Conservation (phyloP, 352 stramenopile genomes). For the Globisporangium paddicum region DNA sequence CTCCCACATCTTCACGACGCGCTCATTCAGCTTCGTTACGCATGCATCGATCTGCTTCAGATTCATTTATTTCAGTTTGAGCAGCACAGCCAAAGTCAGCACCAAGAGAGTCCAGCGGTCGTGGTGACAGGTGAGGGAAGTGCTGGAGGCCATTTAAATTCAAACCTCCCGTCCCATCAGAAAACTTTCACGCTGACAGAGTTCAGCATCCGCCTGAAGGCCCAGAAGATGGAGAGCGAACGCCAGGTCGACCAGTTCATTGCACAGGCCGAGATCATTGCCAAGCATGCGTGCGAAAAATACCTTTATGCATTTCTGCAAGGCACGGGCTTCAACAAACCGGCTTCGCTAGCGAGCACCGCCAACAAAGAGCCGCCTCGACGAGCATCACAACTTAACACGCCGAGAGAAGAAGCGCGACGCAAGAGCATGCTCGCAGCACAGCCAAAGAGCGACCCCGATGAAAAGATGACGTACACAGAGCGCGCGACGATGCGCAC, state of each 20-base stretch:
- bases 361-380: not conserved
- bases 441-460: slow-evolving; percentile 14
- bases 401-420: slow-evolving; percentile 10
- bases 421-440: slow-evolving; percentile 17
- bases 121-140: too few species aligned
- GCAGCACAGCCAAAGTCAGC: not conserved
- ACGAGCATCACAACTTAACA: slow-evolving; percentile 6
- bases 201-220: slow-evolving; percentile 72
- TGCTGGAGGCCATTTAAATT: not conserved
- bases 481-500: slow-evolving; percentile 88
- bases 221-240: slow-evolving; percentile 62
- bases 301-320: slow-evolving; percentile 55
- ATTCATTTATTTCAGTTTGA: slow-evolving; percentile 47
- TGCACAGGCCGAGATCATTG: slow-evolving; percentile 41
- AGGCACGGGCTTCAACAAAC: slow-evolving; percentile 50
- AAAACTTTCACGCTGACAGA: slow-evolving; percentile 78
- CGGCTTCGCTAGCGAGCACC: not conserved
- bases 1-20: slow-evolving; percentile 77
- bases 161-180: slow-evolving; percentile 1
- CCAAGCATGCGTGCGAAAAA: slow-evolving; percentile 60
- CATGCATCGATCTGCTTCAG: slow-evolving; percentile 47
- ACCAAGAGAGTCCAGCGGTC: not conserved
- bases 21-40: slow-evolving; percentile 61
- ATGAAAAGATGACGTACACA: slow-evolving; percentile 92
- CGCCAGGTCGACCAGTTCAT: slow-evolving; percentile 59